A percentile compares a stretch with the other conserved stretches of the same genome.
phyloP scores from a whole-genome alignment of 2,329 filamentous ascomycete species.

The Neobulgaria alba region DNA sequence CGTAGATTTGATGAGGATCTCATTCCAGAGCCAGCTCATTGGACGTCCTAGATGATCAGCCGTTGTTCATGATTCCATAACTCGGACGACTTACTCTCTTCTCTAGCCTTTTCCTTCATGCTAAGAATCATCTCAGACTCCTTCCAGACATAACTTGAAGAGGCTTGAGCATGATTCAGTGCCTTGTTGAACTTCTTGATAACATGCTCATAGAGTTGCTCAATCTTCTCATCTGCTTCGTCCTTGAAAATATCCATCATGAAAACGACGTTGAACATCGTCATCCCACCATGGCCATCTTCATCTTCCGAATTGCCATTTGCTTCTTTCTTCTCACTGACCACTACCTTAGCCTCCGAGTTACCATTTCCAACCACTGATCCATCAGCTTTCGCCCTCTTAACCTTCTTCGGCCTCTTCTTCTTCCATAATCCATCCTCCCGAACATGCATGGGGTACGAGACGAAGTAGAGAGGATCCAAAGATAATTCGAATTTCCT shows the following conservation, averaged over 20 bases:
- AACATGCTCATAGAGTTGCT: constrained; percentile 81
- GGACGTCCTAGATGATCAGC: constrained; percentile 29
- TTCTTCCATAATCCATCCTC: constrained; percentile 72
- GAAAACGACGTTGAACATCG: constrained; percentile 97
- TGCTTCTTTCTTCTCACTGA: constrained; percentile 8
- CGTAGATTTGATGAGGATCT: constrained; percentile 64
- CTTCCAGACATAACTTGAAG: constrained; percentile 82
- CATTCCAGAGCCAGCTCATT: constrained; percentile 59
- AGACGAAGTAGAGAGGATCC: constrained; percentile 71
- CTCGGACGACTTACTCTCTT: constrained; percentile 44
- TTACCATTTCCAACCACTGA: constrained; percentile 10
- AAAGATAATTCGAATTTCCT: constrained; percentile 73
- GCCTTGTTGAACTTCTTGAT: constrained; percentile 89
- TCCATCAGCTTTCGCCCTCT: constrained; percentile 28
- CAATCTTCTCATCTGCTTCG: constrained; percentile 64
- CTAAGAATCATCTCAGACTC: constrained; percentile 77
- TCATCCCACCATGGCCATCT: constrained; percentile 47
- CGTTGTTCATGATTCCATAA: background rate
- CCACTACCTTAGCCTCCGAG: constrained; percentile 11
- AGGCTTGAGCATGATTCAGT: constrained; percentile 85
- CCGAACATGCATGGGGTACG: constrained; percentile 74
- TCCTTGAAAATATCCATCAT: constrained; percentile 73
- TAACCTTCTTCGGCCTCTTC: constrained; percentile 35
- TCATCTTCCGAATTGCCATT: constrained; percentile 19
- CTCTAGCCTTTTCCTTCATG: constrained; percentile 74